These are phyloP conservation scores for Aspergillus incahuasiensis DNA, from an alignment of 495 filamentous ascomycete genomes.

Conservation along the genomic window DNA sequence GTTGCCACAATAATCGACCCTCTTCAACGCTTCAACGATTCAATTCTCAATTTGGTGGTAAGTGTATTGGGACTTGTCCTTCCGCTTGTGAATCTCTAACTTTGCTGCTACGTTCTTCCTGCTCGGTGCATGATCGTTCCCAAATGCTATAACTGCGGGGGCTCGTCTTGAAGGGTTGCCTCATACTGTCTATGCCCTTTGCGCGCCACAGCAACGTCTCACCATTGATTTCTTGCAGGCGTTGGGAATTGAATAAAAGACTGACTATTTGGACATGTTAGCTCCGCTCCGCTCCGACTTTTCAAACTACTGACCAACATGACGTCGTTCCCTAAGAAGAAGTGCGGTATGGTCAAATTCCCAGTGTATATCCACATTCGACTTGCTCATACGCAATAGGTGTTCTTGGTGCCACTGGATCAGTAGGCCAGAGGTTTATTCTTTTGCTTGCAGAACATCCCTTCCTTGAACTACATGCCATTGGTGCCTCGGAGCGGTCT, in stretches of 20 bases:
- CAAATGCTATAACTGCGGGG: neutral
- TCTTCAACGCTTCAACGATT: constrained; percentile 15
- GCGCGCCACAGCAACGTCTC: no score
- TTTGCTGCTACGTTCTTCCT: neutral
- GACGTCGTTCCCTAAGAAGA: constrained; percentile 40
- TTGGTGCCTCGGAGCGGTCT: constrained; percentile 75
- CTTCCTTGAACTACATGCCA: constrained; percentile 65
- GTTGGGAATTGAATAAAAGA: no score
- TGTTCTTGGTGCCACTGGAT: constrained; percentile 55
- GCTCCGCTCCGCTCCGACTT: no score
- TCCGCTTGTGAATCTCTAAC: no score
- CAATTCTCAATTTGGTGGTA: constrained; percentile 23
- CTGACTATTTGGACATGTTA: neutral
- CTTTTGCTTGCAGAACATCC: constrained; percentile 76
- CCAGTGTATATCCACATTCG: neutral
- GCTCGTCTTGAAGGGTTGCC: neutral
- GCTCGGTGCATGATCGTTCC: neutral
- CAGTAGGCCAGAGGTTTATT: constrained; percentile 83
- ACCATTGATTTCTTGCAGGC: neutral
- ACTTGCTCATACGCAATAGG: constrained; percentile 29
- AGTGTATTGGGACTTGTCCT: constrained; percentile 10
- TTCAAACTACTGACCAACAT: constrained; percentile 23
- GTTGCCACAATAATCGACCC: constrained; percentile 24
- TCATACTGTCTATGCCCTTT: neutral
- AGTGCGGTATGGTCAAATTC: constrained; percentile 37